Base-by-base conservation (phyloP, 768 basidiomycete species). In the Amanita exitialis region DNA sequence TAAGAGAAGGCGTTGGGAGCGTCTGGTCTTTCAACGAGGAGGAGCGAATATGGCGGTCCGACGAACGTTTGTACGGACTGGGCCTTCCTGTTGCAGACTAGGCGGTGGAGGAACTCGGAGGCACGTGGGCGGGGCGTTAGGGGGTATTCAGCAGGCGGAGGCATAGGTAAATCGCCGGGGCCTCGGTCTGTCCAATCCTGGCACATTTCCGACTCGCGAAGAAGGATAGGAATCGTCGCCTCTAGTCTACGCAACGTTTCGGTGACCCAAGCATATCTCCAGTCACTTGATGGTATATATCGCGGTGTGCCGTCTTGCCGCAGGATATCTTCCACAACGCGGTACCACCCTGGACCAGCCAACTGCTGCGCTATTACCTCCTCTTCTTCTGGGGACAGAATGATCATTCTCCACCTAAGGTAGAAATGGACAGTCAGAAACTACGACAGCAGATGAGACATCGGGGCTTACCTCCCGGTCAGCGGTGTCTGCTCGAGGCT, bases 1-100 rank as follows among this genome's bases (percentile, higher is more conserved):
- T 94, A 97, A 1, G 87, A 90, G 64, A 99, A 96, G 1, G 96
- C 95, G 60, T 97, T 99, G 7, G 80, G 76, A 2, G 81, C 73
- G 53, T 89, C 84, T 0, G 90, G 83, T 54, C 83, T 82, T 46
- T 97, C 90, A 42, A 95, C 80, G n/a, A 99, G 64, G 39, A 99
- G 74, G 5, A 99, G 69, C 30, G 90, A 87, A 62, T 94, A 98
- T 0, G 92, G 92, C 25, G 91, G 89, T 0, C 90, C 91, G 8
- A 86, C 70, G 41, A 84, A 76, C 18, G 72, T 63, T 3, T 81
- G 72, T 18, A 72, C 67, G 10, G 72, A 66, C 9, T 55, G 51
- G 23, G 66, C 58, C 41, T 63, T 69, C 13, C 71, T 67, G 36
- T 78, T 34, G 9, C 7, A 36, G 34, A 13, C 18, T 49, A 78